phyloP scores from a whole-genome alignment of 257 asterid genomes.

The Catharanthus roseus region DNA sequence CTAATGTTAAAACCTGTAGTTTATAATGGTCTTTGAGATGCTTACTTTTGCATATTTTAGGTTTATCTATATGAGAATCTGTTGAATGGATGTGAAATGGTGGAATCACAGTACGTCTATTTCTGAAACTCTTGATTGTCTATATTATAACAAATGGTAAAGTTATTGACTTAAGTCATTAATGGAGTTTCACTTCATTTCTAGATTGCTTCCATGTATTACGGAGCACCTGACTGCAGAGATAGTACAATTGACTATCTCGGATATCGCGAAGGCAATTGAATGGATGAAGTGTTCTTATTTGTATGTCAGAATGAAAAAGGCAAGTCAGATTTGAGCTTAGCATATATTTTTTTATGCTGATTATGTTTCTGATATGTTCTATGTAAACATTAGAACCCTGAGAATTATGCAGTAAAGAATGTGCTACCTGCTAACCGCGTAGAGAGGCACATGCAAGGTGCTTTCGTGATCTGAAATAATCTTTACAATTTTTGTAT shows the following conservation, averaged over 20 bases:
- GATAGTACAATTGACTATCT: conserved; percentile 84
- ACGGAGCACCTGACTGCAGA: conserved; percentile 97
- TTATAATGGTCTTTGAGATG: conserved; percentile 12
- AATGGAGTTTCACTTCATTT: conserved; percentile 25
- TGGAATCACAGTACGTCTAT: conserved; percentile 90
- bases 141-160: conserved; percentile 3
- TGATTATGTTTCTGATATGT: conserved; percentile 30
- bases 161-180: conserved; percentile 16
- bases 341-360: conserved; percentile 15
- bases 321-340: conserved; percentile 52
- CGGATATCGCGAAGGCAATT: conserved; percentile 84
- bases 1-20: background rate
- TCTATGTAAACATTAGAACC: conserved; percentile 56
- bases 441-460: conserved; percentile 81
- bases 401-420: conserved; percentile 61
- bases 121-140: conserved; percentile 18
- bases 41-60: conserved; percentile 33
- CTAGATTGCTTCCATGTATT: conserved; percentile 83
- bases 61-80: conserved; percentile 92
- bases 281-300: conserved; percentile 97
- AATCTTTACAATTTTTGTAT: conserved; percentile 9
- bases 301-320: conserved; percentile 88
- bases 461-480: conserved; percentile 34
- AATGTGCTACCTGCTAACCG: conserved; percentile 49
- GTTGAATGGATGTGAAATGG: conserved; percentile 89